Conservation (phyloP, 148 eudicot species). For the Simmondsia chinensis region DNA sequence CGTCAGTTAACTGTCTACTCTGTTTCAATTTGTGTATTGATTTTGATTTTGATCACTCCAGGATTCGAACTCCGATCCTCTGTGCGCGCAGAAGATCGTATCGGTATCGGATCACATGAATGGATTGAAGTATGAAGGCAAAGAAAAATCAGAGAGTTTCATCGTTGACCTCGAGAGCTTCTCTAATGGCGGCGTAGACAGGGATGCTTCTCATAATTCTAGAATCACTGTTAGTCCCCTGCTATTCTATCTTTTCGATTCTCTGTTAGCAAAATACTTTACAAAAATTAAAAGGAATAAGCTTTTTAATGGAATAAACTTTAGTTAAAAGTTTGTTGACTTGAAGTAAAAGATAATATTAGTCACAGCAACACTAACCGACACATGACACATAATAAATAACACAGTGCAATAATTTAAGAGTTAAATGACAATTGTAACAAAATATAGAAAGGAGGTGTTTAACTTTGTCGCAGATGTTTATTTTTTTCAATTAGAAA, state of each 20-base stretch:
- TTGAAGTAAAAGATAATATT: too few species aligned
- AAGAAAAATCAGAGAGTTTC: conserved; percentile 38
- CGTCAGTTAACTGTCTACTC: too few species aligned
- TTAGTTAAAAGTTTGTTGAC: too few species aligned
- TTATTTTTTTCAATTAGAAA: too few species aligned
- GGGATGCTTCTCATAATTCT: conserved; percentile 37
- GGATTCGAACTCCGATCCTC: conserved; percentile 11
- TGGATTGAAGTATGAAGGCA: conserved; percentile 17
- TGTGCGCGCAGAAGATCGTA: conserved; percentile 16
- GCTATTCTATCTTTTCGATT: background rate
- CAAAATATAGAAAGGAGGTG: too few species aligned
- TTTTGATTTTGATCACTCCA: conserved; percentile 8
- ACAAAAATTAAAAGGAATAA: background rate
- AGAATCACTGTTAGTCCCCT: conserved; percentile 44
- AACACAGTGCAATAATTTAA: too few species aligned
- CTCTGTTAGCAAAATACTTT: background rate
- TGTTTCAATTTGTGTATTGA: background rate
- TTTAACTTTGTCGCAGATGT: too few species aligned
- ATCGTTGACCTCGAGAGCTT: conserved; percentile 55
- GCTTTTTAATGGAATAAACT: too few species aligned
- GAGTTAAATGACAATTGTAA: too few species aligned
- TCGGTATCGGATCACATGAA: conserved; percentile 30
- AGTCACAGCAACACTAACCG: too few species aligned
- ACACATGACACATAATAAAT: too few species aligned
- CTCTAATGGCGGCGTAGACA: conserved; percentile 35